Base-by-base conservation (phyloP, 305 asterid species). In the Fraxinus dipetala region DNA sequence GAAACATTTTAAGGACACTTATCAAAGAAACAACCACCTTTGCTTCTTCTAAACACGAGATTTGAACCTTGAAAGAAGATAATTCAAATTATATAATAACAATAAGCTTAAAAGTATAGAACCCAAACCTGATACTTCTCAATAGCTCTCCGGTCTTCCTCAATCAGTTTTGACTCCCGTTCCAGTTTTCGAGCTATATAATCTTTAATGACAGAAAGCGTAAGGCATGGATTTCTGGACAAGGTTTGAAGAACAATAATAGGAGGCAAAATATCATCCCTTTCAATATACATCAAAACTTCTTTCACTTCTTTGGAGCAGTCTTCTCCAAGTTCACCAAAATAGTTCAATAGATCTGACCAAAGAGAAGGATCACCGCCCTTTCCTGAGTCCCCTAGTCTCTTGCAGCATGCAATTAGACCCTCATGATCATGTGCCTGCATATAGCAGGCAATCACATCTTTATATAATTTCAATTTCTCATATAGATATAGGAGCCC, bases 251-350 rank as follows among this genome's bases (percentile, higher is more conserved):
- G 88, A 91, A 96, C 99, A 85, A 96, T 83, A 84, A 96, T 91
- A 4, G 99, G 98, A 84, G 98, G 97, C 89, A 96, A 87, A 69
- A 96, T 93, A 85, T 94, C 98, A 87, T 92, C 98, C 90, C 98
- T 90, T 87, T 96, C 98, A 79, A 96, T 89, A 80, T 93, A 93
- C 76, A 91, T 78, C 91, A 96, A 85, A 84, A 94, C 94, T 90
- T 96, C 95, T 89, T 90, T 93, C 67, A 94, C 99, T 89, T 96
- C 99, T 87, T 88, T 89, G 77, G 99, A 96, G 92, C 99, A 96
- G 87, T 96, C 98, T 91, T 94, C 98, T 74, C 98, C 99, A 75
- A 94, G 99, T 84, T 94, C 98, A 79, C 99, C 98, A 91, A 96
- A 96, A 87, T 96, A 96, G 84, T 96, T 96, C 77, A 96, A 91